A percentile compares a stretch with the other conserved stretches of the same genome.
These are phyloP conservation scores for Candida freyschussii DNA, from an alignment of 1,139 yeast genomes.

Conservation along the genomic window DNA sequence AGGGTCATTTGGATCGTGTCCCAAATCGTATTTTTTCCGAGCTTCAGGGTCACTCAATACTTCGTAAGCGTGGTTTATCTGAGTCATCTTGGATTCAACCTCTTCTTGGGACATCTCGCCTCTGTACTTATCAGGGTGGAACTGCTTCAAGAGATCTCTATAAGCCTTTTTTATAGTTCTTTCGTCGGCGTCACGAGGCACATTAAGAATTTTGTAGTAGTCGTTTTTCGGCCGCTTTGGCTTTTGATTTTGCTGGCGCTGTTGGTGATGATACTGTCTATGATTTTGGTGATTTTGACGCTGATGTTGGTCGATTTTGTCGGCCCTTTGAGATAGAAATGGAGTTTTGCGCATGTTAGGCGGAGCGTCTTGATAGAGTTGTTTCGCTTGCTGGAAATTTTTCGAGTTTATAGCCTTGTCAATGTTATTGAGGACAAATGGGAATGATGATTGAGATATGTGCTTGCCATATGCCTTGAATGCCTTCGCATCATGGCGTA, in stretches of 20 bases:
- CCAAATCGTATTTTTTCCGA: conserved; percentile 59
- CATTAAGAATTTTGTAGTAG: conserved; percentile 75
- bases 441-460: conserved; percentile 11
- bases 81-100: conserved; percentile 82
- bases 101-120: conserved; percentile 64
- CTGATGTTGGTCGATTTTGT: conserved; percentile 35
- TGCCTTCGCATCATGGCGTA: conserved; percentile 12
- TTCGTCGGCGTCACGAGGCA: conserved; percentile 62
- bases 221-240: conserved; percentile 52
- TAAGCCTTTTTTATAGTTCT: conserved; percentile 78
- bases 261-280: conserved; percentile 43
- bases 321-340: conserved; percentile 10
- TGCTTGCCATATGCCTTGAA: conserved; percentile 9
- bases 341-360: conserved; percentile 19
- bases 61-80: conserved; percentile 90
- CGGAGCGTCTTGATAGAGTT: conserved; percentile 15
- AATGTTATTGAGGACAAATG: conserved; percentile 16
- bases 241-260: conserved; percentile 34
- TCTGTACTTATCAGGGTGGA: conserved; percentile 88
- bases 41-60: conserved; percentile 64
- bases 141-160: conserved; percentile 69
- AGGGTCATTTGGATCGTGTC: conserved; percentile 56
- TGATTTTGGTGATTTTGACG: conserved; percentile 43
- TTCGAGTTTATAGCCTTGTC: conserved; percentile 19
- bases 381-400: conserved; percentile 17